Conservation (phyloP, 805 yeast genomes). For the Lachancea meyersii region DNA sequence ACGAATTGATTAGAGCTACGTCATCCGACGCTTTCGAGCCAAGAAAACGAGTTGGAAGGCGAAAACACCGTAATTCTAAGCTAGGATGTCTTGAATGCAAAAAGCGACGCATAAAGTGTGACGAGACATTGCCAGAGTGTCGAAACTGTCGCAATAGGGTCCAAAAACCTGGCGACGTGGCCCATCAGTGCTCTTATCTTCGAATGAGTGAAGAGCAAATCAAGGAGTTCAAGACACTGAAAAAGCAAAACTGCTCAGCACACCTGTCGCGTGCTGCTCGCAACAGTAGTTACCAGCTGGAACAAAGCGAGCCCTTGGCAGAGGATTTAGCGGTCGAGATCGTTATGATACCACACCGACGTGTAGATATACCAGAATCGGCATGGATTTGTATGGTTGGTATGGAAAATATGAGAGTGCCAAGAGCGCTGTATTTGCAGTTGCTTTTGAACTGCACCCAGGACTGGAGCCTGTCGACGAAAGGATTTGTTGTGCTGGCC, state of each 20-base stretch:
- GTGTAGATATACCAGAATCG: slow-evolving; percentile 8
- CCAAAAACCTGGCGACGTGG: neutral
- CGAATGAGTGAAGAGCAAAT: neutral
- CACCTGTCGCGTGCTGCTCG: neutral
- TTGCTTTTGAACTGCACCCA: slow-evolving; percentile 2
- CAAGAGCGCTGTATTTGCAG: slow-evolving; percentile 1
- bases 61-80: slow-evolving; percentile 68
- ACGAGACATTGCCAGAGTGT: slow-evolving; percentile 62
- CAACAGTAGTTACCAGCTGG: neutral
- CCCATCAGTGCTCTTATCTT: slow-evolving; percentile 8
- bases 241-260: neutral
- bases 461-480: slow-evolving; percentile 7
- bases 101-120: slow-evolving; percentile 71
- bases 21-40: neutral
- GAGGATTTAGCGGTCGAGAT: slow-evolving; percentile 2
- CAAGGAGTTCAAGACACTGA: neutral
- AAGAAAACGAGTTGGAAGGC: slow-evolving; percentile 33
- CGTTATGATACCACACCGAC: slow-evolving; percentile 10
- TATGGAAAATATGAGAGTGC: slow-evolving; percentile 1
- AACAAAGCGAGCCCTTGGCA: neutral
- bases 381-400: slow-evolving; percentile 2
- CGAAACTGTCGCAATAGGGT: slow-evolving; percentile 41
- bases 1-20: neutral
- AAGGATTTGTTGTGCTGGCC: neutral
- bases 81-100: slow-evolving; percentile 75